Conservation (phyloP, 495 filamentous ascomycete genomes). For the Acidiella bohemica region DNA sequence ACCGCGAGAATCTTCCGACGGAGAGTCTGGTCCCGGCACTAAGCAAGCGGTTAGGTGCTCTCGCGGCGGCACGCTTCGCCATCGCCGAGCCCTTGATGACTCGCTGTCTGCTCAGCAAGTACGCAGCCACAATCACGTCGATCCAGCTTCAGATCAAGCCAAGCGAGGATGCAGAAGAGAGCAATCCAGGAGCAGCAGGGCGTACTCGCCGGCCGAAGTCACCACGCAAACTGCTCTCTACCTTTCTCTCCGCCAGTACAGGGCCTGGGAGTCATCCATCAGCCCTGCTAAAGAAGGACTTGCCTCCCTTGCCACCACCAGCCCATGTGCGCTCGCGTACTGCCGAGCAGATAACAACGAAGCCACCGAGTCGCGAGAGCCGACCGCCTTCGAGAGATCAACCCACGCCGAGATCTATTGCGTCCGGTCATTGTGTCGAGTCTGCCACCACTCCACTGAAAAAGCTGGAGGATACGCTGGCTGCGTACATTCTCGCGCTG, state of each 20-base stretch:
- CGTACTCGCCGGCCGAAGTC: conserved; percentile 57
- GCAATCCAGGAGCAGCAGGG: conserved; percentile 26
- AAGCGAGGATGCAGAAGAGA: conserved; percentile 39
- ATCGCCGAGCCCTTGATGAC: conserved; percentile 54
- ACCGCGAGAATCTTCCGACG: conserved; percentile 51
- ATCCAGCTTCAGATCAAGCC: conserved; percentile 38
- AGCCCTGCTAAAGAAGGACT: conserved; percentile 16
- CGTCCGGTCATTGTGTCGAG: conserved; percentile 15
- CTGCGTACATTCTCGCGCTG: conserved; percentile 67
- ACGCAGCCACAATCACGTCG: conserved; percentile 61
- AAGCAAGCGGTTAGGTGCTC: conserved; percentile 35
- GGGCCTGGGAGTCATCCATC: conserved; percentile 17
- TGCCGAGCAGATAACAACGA: neutral
- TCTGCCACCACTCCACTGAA: conserved; percentile 42
- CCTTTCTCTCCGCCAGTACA: conserved; percentile 42
- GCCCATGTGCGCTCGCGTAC: conserved; percentile 1
- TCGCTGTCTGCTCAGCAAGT: conserved; percentile 46
- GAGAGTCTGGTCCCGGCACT: conserved; percentile 58
- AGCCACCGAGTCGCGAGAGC: conserved; percentile 18
- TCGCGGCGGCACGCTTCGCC: conserved; percentile 2
- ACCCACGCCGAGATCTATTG: conserved; percentile 20
- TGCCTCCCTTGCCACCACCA: conserved; percentile 15
- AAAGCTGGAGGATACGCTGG: conserved; percentile 73
- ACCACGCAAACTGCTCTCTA: conserved; percentile 83
- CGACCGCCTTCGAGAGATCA: conserved; percentile 16